These are phyloP conservation scores for Fusarium praegraminearum DNA, from an alignment of 2,329 filamentous ascomycete genomes.

Conservation along the genomic window DNA sequence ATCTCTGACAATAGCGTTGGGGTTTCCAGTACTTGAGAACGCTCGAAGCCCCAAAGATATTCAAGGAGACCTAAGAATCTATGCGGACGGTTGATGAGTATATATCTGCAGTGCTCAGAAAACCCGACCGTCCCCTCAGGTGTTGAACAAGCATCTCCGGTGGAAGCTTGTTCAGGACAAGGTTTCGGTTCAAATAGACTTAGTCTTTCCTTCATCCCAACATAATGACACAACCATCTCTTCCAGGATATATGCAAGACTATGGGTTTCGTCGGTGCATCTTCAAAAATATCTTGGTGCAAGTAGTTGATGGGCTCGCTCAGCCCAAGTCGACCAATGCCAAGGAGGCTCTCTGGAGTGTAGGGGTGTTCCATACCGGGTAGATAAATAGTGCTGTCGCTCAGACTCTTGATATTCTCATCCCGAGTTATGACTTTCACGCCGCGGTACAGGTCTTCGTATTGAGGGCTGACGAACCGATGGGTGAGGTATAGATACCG, in stretches of 20 bases:
- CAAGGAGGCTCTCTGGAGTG: constrained; percentile 15
- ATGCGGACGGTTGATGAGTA: constrained; percentile 17
- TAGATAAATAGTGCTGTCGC: constrained; percentile 3
- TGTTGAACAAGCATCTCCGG: neutral
- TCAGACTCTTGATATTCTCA: rapidly evolving
- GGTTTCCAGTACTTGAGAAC: neutral
- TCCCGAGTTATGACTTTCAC: neutral
- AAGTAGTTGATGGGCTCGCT: constrained; percentile 6
- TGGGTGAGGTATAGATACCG: constrained; percentile 3
- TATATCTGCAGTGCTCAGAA: constrained; percentile 6
- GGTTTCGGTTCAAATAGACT: constrained; percentile 9
- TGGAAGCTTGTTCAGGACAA: neutral
- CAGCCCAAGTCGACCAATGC: neutral
- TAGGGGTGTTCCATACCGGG: constrained; percentile 14
- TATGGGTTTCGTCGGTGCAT: neutral
- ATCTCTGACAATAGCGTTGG: constrained; percentile 1
- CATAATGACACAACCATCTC: constrained; percentile 18
- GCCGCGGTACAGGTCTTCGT: neutral
- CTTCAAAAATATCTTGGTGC: neutral
- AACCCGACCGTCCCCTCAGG: neutral
- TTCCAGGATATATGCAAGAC: constrained; percentile 13
- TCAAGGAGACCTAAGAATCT: constrained; percentile 23
- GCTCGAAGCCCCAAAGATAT: constrained; percentile 24
- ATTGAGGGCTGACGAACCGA: neutral
- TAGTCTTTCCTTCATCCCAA: constrained; percentile 12